phyloP scores from a whole-genome alignment of 2,329 filamentous ascomycete genomes.

The Colletotrichum tofieldiae region DNA sequence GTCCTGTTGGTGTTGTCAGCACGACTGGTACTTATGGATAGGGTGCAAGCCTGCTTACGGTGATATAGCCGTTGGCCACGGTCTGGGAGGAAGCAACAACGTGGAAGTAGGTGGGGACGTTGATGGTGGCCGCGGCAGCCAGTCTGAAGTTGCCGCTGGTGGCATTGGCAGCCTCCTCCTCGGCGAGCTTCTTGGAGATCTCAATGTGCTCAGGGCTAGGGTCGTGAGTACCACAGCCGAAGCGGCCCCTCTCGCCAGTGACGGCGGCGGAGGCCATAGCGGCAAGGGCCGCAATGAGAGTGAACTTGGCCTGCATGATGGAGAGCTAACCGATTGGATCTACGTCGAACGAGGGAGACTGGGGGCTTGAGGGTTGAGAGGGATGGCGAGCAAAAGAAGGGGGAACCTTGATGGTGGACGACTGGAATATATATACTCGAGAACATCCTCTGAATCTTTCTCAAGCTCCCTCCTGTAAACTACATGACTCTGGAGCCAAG shows the following conservation, averaged over 20 bases:
- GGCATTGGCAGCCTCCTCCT: conserved; percentile 36
- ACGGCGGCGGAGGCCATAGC: conserved; percentile 26
- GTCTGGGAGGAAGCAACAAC: conserved; percentile 53
- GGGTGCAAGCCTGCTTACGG: conserved; percentile 47
- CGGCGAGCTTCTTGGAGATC: conserved; percentile 43
- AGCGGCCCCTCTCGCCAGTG: conserved; percentile 6
- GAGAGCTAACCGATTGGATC: neutral
- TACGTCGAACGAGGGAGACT: conserved; percentile 6
- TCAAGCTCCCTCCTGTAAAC: neutral
- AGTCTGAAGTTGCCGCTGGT: conserved; percentile 41
- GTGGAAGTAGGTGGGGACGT: conserved; percentile 59
- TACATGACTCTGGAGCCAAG: neutral
- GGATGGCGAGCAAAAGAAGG: conserved; percentile 15
- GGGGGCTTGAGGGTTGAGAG: conserved; percentile 20
- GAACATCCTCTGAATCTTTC: neutral
- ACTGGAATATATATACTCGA: conserved; percentile 13
- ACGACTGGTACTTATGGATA: neutral
- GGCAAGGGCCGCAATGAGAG: conserved; percentile 26
- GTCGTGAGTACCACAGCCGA: conserved; percentile 25
- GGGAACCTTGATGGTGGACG: conserved; percentile 15
- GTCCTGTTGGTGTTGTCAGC: conserved; percentile 47
- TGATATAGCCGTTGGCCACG: conserved; percentile 53
- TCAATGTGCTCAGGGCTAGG: conserved; percentile 35
- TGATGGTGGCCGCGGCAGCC: conserved; percentile 47
- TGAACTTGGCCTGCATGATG: conserved; percentile 28